Base-by-base conservation (phyloP, 768 basidiomycete species). In the Suillus occidentalis region DNA sequence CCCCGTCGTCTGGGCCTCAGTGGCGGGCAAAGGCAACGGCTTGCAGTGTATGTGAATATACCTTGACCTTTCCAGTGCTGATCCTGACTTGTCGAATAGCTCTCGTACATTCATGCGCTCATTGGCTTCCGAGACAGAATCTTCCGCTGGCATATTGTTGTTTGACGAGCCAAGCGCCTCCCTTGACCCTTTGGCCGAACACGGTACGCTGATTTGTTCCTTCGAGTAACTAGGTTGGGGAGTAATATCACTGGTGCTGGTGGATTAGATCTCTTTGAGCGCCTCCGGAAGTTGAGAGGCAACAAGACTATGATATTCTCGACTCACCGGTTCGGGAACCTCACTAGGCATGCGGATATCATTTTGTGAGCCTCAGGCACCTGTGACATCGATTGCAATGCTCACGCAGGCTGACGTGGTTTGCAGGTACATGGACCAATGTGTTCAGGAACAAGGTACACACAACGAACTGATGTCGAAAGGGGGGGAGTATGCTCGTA, bases 291-390 rank as follows among this genome's bases (percentile, higher is more conserved):
- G 12, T 72, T 91, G 22, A 82, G 90, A 52, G 90, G 89, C 18
- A 87, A 83, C 72, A 93, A 91, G 75, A 92, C 91, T 1, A 91
- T 92, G 91, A 74, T 92, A 28, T 92, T 92, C 72, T 92, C 90
- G 1, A 89, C 89, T 0, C 91, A 78, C 31, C 62, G 75, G 43
- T 84, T 81, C 69, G 90, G 89, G 10, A 90, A 87, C 65, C 76
- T 91, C 13, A 92, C 89, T 0, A 80, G 88, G 9, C 83, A 89
- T 69, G 90, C 89, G 0, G 89, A 91, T 75, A 72, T 89, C 4
- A 90, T 92, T 39, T 65, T 91, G 86, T 89, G 66, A 67, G 84
- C 64, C 22, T 1, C 14, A 22, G 42, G 20, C 2, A 14, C 14
- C 25, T 14, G 18, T 2, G 7, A 43, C 4, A 20, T 22, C n/a